Percentiles rank a stretch among this genome's conserved stretches.
These are phyloP conservation scores for Aspergillus brunneoviolaceus DNA, from an alignment of 2,329 filamentous ascomycete genomes.

Conservation along the genomic window DNA sequence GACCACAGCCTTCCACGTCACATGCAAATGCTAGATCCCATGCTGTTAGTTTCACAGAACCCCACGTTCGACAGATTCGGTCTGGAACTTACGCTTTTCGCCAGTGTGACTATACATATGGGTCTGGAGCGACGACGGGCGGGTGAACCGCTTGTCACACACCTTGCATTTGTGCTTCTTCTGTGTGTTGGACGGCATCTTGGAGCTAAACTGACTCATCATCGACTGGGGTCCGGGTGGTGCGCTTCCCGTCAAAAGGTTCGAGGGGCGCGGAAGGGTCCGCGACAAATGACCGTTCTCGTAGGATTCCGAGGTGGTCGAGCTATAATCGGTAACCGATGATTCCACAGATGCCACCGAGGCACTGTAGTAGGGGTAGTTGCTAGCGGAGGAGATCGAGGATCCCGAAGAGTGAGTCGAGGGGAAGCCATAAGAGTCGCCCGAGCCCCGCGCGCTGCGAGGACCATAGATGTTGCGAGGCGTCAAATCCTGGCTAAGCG, in stretches of 20 bases:
- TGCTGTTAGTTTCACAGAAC: constrained; percentile 20
- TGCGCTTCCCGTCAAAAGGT: constrained; percentile 59
- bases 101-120: constrained; percentile 99
- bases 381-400: constrained; percentile 80
- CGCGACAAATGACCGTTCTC: constrained; percentile 71
- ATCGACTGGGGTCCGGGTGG: constrained; percentile 90
- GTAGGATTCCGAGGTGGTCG: constrained; percentile 77
- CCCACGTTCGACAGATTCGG: neutral
- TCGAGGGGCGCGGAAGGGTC: constrained; percentile 77
- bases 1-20: constrained; percentile 89
- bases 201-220: constrained; percentile 98
- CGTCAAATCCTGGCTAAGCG: constrained; percentile 88
- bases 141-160: constrained; percentile 95
- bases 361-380: constrained; percentile 82
- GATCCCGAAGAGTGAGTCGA: constrained; percentile 88
- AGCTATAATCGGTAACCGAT: constrained; percentile 90
- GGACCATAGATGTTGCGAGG: constrained; percentile 84
- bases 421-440: constrained; percentile 89
- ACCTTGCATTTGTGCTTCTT: constrained; percentile 99
- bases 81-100: constrained; percentile 81
- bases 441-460: constrained; percentile 65
- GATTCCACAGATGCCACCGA: constrained; percentile 69
- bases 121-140: constrained; percentile 90
- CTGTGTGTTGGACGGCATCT: constrained; percentile 90
- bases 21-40: constrained; percentile 75